A percentile compares a stretch with the other conserved stretches of the same genome.
phyloP scores from a whole-genome alignment of 2,329 filamentous ascomycete genomes.

The Tolypocladium amazonense region DNA sequence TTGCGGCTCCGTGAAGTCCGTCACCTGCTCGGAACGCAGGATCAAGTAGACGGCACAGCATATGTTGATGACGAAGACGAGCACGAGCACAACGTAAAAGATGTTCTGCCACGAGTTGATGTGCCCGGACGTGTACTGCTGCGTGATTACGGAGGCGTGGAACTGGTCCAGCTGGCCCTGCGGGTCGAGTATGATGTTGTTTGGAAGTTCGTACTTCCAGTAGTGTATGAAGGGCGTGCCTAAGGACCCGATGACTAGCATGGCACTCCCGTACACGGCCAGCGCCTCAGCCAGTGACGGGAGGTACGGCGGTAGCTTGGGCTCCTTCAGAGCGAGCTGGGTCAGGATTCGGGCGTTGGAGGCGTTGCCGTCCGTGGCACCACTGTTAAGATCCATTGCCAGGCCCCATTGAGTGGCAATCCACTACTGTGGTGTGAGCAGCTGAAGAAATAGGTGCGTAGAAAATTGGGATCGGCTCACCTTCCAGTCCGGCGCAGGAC shows the following conservation, averaged over 20 bases:
- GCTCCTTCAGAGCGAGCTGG: slow-evolving; percentile 34
- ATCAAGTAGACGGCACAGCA: slow-evolving; percentile 53
- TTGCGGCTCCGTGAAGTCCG: slow-evolving; percentile 68
- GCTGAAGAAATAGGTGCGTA: neutral
- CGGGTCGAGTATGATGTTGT: slow-evolving; percentile 21
- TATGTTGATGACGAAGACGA: slow-evolving; percentile 58
- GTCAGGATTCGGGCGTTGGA: slow-evolving; percentile 46
- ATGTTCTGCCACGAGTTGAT: slow-evolving; percentile 47
- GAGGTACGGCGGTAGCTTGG: slow-evolving; percentile 33
- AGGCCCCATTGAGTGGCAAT: slow-evolving; percentile 43
- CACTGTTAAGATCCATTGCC: slow-evolving; percentile 45
- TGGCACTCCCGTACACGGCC: slow-evolving; percentile 58
- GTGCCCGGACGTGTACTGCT: slow-evolving; percentile 62
- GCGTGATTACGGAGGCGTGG: slow-evolving; percentile 49
- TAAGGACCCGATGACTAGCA: slow-evolving; percentile 48
- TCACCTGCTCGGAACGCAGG: slow-evolving; percentile 49
- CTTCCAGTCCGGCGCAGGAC: slow-evolving; percentile 38
- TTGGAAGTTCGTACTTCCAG: slow-evolving; percentile 32
- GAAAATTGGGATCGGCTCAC: slow-evolving; percentile 4
- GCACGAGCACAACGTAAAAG: slow-evolving; percentile 56
- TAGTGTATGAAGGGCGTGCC: slow-evolving; percentile 50
- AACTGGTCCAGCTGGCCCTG: slow-evolving; percentile 46
- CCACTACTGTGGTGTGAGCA: slow-evolving; percentile 18
- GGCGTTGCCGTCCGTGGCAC: slow-evolving; percentile 42
- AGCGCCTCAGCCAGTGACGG: slow-evolving; percentile 67